phyloP scores from a whole-genome alignment of 768 basidiomycete genomes.

The Tricholoma flavovirens region DNA sequence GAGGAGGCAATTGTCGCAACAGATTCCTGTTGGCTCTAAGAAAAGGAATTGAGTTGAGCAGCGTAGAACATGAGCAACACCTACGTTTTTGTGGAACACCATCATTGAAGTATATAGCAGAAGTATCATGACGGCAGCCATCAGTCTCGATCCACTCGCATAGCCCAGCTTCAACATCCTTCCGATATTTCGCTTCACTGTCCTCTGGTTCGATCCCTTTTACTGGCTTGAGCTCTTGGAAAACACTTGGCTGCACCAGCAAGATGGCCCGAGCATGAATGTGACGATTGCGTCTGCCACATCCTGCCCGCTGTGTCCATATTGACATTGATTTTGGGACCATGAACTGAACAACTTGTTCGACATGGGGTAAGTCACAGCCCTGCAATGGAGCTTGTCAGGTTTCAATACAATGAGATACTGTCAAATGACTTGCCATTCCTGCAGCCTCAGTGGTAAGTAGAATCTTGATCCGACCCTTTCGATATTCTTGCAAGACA shows the following conservation, averaged over 20 bases:
- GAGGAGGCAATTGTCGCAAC: background rate
- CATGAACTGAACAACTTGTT: constrained; percentile 22
- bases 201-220: constrained; percentile 1
- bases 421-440: constrained; percentile 18
- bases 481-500: constrained; percentile 14
- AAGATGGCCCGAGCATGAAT: constrained; percentile 9
- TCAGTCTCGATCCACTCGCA: constrained; percentile 18
- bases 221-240: constrained; percentile 5
- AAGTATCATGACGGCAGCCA: constrained; percentile 17
- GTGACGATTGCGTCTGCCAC: constrained; percentile 6
- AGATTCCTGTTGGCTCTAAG: background rate
- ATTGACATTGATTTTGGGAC: constrained; percentile 16
- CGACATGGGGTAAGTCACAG: constrained; percentile 24
- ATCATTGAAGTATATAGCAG: constrained; percentile 22
- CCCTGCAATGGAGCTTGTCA: constrained; percentile 11
- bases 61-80: background rate
- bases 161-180: constrained; percentile 18
- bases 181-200: constrained; percentile 3
- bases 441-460: constrained; percentile 25
- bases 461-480: constrained; percentile 19
- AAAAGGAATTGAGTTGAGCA: background rate
- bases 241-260: constrained; percentile 10
- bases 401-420: background rate
- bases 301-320: constrained; percentile 20
- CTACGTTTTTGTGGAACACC: constrained; percentile 10